Evolutionary conservation across 1,284 basidiomycete genomes (phyloP).

Genomic region (Leccinum subatratum): DNA sequence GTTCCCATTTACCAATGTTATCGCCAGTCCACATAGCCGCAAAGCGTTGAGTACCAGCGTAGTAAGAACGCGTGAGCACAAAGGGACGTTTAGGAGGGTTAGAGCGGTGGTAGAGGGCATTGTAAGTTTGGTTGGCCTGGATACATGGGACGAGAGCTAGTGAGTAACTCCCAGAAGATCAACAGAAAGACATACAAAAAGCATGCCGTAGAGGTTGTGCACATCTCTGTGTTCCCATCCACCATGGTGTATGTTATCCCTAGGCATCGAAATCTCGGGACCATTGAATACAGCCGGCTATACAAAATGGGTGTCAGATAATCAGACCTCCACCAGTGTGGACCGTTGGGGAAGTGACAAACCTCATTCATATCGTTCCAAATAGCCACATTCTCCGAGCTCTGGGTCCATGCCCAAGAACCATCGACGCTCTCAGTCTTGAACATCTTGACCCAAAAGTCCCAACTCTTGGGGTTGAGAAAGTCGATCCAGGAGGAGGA

Average conservation of each 20-base stretch:
- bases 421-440: constrained; percentile 49
- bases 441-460: constrained; percentile 88
- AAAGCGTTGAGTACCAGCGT: constrained; percentile 90
- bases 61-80: constrained; percentile 93
- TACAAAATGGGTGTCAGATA: constrained; percentile 3
- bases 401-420: constrained; percentile 69
- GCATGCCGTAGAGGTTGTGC: constrained; percentile 91
- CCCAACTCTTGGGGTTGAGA: constrained; percentile 87
- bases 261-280: constrained; percentile 96
- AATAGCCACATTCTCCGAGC: constrained; percentile 79
- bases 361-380: constrained; percentile 99
- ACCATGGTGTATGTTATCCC: constrained; percentile 85
- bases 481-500: constrained; percentile 95
- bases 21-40: constrained; percentile 99
- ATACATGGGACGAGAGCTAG: not conserved
- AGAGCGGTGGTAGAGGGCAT: constrained; percentile 76
- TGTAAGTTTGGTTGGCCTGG: constrained; percentile 75
- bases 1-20: constrained; percentile 96
- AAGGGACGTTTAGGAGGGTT: constrained; percentile 80
- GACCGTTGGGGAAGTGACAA: constrained; percentile 7
- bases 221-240: constrained; percentile 98
- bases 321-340: not conserved
- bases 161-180: constrained; percentile 3
- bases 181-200: constrained; percentile 50
- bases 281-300: constrained; percentile 97